These are phyloP conservation scores for Lenwebbia sp. DNA, from an alignment of 345 rosid genomes.

Conservation along the genomic window DNA sequence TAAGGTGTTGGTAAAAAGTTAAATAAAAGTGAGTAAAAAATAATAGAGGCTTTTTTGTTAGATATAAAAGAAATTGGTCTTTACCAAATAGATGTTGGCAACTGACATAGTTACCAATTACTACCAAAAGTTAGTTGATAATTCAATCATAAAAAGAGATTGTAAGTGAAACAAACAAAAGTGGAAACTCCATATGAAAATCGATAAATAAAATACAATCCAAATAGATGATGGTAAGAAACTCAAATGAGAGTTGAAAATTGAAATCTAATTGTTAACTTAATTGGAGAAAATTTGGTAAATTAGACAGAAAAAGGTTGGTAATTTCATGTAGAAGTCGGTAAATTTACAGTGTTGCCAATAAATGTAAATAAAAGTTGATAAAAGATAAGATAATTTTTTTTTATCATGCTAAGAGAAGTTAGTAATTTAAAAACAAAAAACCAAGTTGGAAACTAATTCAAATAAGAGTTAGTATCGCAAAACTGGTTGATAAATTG, in stretches of 20 bases:
- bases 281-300: not conserved
- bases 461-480: not conserved
- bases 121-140: not conserved
- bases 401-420: not conserved
- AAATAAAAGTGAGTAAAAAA: not conserved
- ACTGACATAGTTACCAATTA: not conserved
- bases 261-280: not conserved
- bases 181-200: not conserved
- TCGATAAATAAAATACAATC: not conserved
- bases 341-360: not conserved
- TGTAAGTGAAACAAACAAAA: not conserved
- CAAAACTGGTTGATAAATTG: not conserved
- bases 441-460: not conserved
- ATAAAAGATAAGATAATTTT: not conserved
- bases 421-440: not conserved
- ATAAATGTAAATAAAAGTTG: not conserved
- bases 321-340: not conserved
- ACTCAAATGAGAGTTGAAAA: not conserved
- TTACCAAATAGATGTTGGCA: not conserved
- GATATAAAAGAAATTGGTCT: not conserved
- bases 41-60: not conserved
- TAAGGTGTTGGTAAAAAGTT: not conserved
- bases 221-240: not conserved
- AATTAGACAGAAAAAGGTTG: not conserved
- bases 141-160: not conserved